Evolutionary conservation across 2,329 filamentous ascomycete genomes (phyloP).

Genomic region (Claviceps quebecensis): DNA sequence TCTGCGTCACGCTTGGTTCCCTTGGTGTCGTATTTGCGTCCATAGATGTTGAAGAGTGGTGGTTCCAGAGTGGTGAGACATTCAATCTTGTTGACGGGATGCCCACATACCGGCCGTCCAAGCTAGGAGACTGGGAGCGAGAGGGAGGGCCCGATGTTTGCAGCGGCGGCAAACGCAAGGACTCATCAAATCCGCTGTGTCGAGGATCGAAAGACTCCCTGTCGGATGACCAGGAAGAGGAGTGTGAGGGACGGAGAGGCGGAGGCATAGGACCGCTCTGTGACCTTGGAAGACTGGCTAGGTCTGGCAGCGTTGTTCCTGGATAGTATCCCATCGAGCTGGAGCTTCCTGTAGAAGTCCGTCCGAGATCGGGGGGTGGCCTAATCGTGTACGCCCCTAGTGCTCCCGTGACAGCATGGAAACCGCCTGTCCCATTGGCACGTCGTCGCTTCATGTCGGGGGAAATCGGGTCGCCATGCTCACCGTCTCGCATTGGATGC

Average conservation of each 20-base stretch:
- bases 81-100: slow-evolving; percentile 16
- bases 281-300: slow-evolving; percentile 17
- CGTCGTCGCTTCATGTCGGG: slow-evolving; percentile 50
- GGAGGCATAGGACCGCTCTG: slow-evolving; percentile 36
- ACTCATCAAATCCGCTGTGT: slow-evolving; percentile 38
- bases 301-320: slow-evolving; percentile 16
- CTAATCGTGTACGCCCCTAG: slow-evolving; percentile 5
- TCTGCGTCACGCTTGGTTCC: slow-evolving; percentile 53
- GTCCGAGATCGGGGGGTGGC: slow-evolving; percentile 7
- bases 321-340: slow-evolving; percentile 11
- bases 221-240: slow-evolving; percentile 15
- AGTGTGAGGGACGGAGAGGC: slow-evolving; percentile 32
- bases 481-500: slow-evolving; percentile 13
- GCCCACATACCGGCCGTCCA: slow-evolving; percentile 14
- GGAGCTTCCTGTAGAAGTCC: slow-evolving; percentile 10
- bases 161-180: slow-evolving; percentile 38
- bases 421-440: slow-evolving; percentile 30
- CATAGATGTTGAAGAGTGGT: slow-evolving; percentile 14
- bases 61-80: slow-evolving; percentile 3
- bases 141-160: slow-evolving; percentile 28
- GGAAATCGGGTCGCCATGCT: slow-evolving; percentile 26
- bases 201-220: slow-evolving; percentile 20
- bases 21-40: slow-evolving; percentile 18
- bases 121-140: slow-evolving; percentile 12
- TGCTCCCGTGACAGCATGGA: slow-evolving; percentile 14